Evolutionary conservation across 202 grass and related monocot genomes (phyloP).

Genomic region (Tripidium arundinaceum): DNA sequence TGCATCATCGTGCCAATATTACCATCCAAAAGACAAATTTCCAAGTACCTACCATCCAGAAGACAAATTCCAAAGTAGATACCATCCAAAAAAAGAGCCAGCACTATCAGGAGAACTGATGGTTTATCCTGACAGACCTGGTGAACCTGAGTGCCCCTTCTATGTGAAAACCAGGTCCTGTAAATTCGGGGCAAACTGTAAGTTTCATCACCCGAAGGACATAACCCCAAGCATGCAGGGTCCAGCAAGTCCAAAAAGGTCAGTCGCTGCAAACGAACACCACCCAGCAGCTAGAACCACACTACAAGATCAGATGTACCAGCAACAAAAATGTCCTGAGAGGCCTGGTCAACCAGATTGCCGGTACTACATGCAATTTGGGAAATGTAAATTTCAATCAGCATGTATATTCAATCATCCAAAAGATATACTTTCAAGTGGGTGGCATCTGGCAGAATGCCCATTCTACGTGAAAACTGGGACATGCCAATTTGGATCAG

Average conservation of each 20-base stretch:
- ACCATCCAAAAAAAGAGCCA: background rate
- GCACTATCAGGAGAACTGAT: background rate
- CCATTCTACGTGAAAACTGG: conserved; percentile 57
- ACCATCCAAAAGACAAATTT: conserved; percentile 27
- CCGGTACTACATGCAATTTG: conserved; percentile 55
- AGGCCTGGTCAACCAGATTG: conserved; percentile 62
- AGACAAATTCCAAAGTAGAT: background rate
- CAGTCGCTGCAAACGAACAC: conserved; percentile 7
- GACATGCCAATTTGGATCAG: conserved; percentile 33
- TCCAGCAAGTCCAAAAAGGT: conserved; percentile 7
- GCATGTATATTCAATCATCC: conserved; percentile 69
- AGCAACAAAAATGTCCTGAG: conserved; percentile 40
- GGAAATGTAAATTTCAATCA: conserved; percentile 55
- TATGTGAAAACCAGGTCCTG: conserved; percentile 52
- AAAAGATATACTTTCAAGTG: conserved; percentile 36
- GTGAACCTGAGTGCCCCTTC: conserved; percentile 51
- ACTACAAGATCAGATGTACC: conserved; percentile 11
- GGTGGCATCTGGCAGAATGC: conserved; percentile 38
- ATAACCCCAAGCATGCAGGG: background rate
- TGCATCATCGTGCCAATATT: conserved; percentile 33
- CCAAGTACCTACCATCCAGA: background rate
- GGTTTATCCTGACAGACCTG: conserved; percentile 50
- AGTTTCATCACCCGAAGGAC: conserved; percentile 60
- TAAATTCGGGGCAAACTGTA: conserved; percentile 51
- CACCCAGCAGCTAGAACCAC: background rate